A percentile compares a stretch with the other conserved stretches of the same genome.
These are phyloP conservation scores for Exutisphaerella laricina DNA, from an alignment of 2,329 filamentous ascomycete species.

Conservation along the genomic window DNA sequence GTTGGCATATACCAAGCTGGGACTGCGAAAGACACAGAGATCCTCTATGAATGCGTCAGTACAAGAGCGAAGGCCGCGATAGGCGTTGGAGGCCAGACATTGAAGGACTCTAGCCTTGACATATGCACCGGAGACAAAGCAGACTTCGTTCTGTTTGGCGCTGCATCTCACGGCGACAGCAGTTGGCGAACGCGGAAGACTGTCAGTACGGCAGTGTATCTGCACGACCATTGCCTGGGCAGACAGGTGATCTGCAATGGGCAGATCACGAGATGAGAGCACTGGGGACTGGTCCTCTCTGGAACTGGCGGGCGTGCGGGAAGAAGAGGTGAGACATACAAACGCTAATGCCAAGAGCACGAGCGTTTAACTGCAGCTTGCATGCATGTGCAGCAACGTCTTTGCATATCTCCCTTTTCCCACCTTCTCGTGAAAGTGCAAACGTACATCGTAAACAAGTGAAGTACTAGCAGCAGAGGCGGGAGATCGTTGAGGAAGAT, in stretches of 20 bases:
- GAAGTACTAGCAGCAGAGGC: no score
- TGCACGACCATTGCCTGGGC: constrained; percentile 35
- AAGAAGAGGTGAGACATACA: not conserved
- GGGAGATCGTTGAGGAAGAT: no score
- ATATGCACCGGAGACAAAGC: constrained; percentile 36
- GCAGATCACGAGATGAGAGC: not conserved
- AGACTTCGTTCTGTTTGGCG: constrained; percentile 41
- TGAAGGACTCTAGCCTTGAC: constrained; percentile 25
- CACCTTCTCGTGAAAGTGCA: no score
- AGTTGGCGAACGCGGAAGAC: constrained; percentile 40
- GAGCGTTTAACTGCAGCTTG: constrained; percentile 12
- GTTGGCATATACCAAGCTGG: constrained; percentile 65
- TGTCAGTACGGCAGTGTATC: constrained; percentile 42
- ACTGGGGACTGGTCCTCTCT: not conserved
- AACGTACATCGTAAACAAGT: no score
- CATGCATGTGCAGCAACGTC: constrained; percentile 6
- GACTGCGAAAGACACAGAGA: constrained; percentile 52
- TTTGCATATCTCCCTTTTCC: not conserved
- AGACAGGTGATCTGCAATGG: constrained; percentile 16
- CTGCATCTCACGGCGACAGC: constrained; percentile 18
- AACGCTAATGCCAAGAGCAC: constrained; percentile 14
- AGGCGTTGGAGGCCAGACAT: constrained; percentile 21
- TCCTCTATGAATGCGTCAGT: constrained; percentile 50
- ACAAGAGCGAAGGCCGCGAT: constrained; percentile 31
- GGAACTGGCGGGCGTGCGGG: not conserved